Evolutionary conservation across 352 stramenopile species (phyloP).

Genomic region (Phytophthora fragariaefolia): DNA sequence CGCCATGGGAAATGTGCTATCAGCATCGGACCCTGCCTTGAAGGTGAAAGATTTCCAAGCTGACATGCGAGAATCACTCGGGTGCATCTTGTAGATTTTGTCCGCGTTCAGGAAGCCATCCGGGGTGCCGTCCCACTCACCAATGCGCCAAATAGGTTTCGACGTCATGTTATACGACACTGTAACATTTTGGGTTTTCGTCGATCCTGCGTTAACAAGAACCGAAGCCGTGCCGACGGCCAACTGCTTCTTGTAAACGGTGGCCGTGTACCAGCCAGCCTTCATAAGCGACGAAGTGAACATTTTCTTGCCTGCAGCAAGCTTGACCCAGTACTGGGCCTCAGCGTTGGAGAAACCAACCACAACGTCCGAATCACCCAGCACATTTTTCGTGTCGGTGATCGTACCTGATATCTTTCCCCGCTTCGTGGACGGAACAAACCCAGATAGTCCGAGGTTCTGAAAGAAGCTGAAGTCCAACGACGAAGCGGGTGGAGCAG

Average conservation of each 20-base stretch:
- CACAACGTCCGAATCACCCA: constrained; percentile 37
- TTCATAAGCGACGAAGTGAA: constrained; percentile 60
- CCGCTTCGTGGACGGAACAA: constrained; percentile 41
- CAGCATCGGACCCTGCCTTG: constrained; percentile 19
- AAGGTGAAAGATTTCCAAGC: constrained; percentile 39
- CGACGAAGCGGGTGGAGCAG: constrained; percentile 23
- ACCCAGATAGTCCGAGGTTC: constrained; percentile 39
- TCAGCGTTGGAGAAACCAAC: constrained; percentile 45
- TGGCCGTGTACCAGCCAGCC: constrained; percentile 48
- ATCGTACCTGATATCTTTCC: constrained; percentile 46
- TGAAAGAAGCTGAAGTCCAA: constrained; percentile 60
- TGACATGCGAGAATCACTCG: constrained; percentile 52
- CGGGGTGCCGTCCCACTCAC: constrained; percentile 43
- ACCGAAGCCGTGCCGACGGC: constrained; percentile 38
- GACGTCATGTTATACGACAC: constrained; percentile 37
- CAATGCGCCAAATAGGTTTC: constrained; percentile 50
- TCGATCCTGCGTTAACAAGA: constrained; percentile 24
- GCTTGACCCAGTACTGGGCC: constrained; percentile 55
- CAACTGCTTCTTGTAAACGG: constrained; percentile 60
- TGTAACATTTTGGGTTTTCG: constrained; percentile 29
- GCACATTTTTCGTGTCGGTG: constrained; percentile 31
- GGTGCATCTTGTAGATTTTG: constrained; percentile 66
- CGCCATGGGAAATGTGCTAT: constrained; percentile 46
- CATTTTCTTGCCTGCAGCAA: constrained; percentile 25
- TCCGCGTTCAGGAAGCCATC: constrained; percentile 55